Evolutionary conservation across 345 rosid genomes (phyloP).

Genomic region (Pelargonium nanum): DNA sequence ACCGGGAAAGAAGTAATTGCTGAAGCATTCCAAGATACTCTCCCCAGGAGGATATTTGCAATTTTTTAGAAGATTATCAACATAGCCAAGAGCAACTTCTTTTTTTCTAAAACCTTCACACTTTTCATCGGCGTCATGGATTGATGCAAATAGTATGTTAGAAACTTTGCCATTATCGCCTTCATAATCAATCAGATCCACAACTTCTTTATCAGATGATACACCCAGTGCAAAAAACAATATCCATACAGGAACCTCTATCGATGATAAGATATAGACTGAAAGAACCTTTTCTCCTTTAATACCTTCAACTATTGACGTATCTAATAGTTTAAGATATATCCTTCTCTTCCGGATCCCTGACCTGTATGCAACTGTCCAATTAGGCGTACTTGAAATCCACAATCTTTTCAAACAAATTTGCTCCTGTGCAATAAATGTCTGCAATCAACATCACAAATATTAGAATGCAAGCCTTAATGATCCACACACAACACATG

Average conservation of each 20-base stretch:
- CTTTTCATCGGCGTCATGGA: constrained; percentile 56
- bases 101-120: constrained; percentile 43
- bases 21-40: constrained; percentile 44
- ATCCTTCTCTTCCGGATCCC: constrained; percentile 55
- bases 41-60: constrained; percentile 74
- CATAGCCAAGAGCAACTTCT: constrained; percentile 29
- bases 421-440: constrained; percentile 84
- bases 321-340: constrained; percentile 42
- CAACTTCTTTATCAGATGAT: constrained; percentile 56
- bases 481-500: too few species aligned
- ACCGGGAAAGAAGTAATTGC: constrained; percentile 51
- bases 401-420: constrained; percentile 66
- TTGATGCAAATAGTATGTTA: constrained; percentile 53
- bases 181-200: constrained; percentile 48
- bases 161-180: constrained; percentile 38
- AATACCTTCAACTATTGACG: constrained; percentile 30
- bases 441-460: constrained; percentile 42
- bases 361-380: constrained; percentile 62
- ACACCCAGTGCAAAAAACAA: constrained; percentile 80
- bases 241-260: constrained; percentile 69
- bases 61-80: constrained; percentile 26
- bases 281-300: constrained; percentile 59
- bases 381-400: constrained; percentile 48
- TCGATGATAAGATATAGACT: constrained; percentile 58
- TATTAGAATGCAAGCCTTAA: too few species aligned